Conservation (phyloP, 257 asterid species). For the Paraleonurus japonicus region DNA sequence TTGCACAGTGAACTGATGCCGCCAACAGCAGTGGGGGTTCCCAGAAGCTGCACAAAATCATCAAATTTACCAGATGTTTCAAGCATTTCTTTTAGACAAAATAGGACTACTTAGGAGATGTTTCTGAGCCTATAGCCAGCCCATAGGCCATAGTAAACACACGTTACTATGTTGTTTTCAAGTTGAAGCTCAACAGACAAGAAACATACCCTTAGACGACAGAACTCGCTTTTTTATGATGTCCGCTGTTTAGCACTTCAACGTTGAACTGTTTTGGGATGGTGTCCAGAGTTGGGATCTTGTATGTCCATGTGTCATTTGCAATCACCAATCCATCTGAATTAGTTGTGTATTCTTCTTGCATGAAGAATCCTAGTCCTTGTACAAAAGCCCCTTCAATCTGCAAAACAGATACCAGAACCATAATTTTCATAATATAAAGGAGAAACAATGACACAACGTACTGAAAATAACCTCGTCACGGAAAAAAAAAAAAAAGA, state of each 20-base stretch:
- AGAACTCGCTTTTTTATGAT: slow-evolving; percentile 62
- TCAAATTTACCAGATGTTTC: not conserved
- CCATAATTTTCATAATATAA: slow-evolving; percentile 5
- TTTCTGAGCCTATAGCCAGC: not conserved
- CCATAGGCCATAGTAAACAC: not conserved
- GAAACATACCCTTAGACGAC: slow-evolving; percentile 69
- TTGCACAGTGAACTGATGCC: no score
- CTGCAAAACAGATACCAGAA: slow-evolving; percentile 31
- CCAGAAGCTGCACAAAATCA: no score
- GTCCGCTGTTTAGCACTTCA: slow-evolving; percentile 63
- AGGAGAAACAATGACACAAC: not conserved
- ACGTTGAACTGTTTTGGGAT: slow-evolving; percentile 64
- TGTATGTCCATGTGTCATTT: slow-evolving; percentile 76
- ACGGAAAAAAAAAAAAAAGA: not conserved
- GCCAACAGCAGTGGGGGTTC: no score
- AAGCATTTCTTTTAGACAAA: not conserved
- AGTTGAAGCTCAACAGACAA: not conserved
- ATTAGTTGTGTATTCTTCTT: slow-evolving; percentile 64
- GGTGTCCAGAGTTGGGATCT: slow-evolving; percentile 78
- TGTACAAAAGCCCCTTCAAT: slow-evolving; percentile 89
- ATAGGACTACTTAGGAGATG: not conserved
- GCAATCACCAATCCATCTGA: slow-evolving; percentile 49
- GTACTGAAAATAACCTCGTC: not conserved
- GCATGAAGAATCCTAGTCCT: slow-evolving; percentile 88
- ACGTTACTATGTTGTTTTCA: not conserved